Evolutionary conservation across 371 early-diverging fungal genomes (phyloP), one percentile per base, ranked within the genome.

Genomic region (Mortierella polycephala): DNA sequence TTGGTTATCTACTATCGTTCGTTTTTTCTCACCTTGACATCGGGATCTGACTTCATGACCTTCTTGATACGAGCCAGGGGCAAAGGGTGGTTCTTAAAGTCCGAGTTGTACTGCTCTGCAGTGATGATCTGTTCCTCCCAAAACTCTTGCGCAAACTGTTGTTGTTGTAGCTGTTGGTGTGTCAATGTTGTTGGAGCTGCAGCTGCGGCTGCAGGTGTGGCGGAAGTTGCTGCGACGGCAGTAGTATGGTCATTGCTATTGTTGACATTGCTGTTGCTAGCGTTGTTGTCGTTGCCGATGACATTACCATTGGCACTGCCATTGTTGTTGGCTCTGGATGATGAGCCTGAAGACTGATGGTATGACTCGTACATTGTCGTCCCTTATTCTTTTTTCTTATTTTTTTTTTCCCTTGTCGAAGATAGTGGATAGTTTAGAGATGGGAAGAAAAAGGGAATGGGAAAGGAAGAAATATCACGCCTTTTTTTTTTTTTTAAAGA

Each of bases 31-130:
- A 91, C 89, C 86, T 93, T 94, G 21, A 95, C 95, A 56, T 95
- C 96, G 54, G 94, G 95, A 77, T 97, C 98, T 13, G 92, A 88
- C 84, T 98, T 98, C 98, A 97, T 97, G 46, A 97, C 93, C 79
- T 96, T 93, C 79, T 97, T 97, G 75, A 97, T 95, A 20, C 98
- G 75, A 39, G 98, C 97, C 56, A 98, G 72, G 7, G 98, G 98
- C 72, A 97, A 82, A 23, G 87, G 83, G 64, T 96, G 92, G 66
- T 85, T 85, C 85, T 95, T 96, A 79, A 94, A 94, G 77, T 94
- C 94, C 14, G 85, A 84, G 57, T 81, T 68, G 37, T 74, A 82
- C 56, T 84, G 80, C 50, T 87, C 85, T 10, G 88, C 83, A 61
- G 85, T 81, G 2, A 68, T 65, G 46, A 85, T 73, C 42, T 88